Base-by-base conservation (phyloP, 73 alveolate genomes). In the Paramecium biaurelia region DNA sequence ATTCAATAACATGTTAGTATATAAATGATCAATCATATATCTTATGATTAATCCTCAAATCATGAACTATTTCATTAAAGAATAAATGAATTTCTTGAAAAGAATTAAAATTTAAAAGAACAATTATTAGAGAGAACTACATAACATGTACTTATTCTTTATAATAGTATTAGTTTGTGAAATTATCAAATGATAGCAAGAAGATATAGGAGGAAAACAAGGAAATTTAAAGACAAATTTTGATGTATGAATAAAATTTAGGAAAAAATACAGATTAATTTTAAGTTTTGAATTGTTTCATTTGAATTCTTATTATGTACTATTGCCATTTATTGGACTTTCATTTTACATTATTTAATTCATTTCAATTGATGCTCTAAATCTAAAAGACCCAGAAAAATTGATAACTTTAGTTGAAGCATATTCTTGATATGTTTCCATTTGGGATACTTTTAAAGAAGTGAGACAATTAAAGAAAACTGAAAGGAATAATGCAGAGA, bases 211-310 rank as follows among this genome's bases (percentile, higher is more conserved):
- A 30, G 21, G 84, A 63, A 30, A 63, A 63, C 24, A 6, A 63
- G 12, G 84, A 63, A 63, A 26, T 63, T 30, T 10, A 63, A 26
- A 32, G 45, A 63, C 30, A 63, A 63, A 63, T 63, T 12, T 11
- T 3, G 24, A 32, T 30, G 45, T 26, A 0, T 30, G 84, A 63
- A 63, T 30, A 63, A 32, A 32, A 63, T 26, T 63, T 63, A 32
- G 84, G 84, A 30, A 63, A 53, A 30, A 63, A 63, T 63, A 20
- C 41, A 63, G 45, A 63, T 63, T 26, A 63, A 63, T 63, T 63
- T 63, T 63, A 26, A n/a, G 45, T 63, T 63, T 63, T 63, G 84
- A 63, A 63, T 63, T 63, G 49, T 63, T 63, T 63, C 84, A 63
- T 30, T 32, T 63, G 84, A 63, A 63, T 63, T 63, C 84, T 63